Evolutionary conservation across 2,329 filamentous ascomycete species (phyloP).

Genomic region (Nemania bipapillata): DNA sequence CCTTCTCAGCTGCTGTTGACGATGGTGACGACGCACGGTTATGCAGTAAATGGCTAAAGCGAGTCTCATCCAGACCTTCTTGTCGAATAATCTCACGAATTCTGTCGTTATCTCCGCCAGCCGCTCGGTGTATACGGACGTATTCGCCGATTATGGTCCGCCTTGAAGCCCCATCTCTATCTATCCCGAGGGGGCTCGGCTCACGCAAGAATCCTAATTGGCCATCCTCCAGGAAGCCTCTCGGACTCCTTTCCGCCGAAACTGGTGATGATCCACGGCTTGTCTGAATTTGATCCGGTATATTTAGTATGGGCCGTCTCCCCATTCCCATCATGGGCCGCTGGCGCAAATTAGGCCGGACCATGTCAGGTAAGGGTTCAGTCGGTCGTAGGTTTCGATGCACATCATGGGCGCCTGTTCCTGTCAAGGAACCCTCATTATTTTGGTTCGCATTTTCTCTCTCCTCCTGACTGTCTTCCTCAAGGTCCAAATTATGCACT

Average conservation of each 20-base stretch:
- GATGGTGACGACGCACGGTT: conserved; percentile 34
- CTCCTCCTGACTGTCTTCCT: conserved; percentile 35
- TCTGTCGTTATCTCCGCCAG: conserved; percentile 67
- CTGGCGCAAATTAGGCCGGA: conserved; percentile 39
- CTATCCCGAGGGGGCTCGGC: conserved; percentile 37
- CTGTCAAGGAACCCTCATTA: conserved; percentile 17
- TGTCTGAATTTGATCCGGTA: conserved; percentile 35
- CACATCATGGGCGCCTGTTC: conserved; percentile 28
- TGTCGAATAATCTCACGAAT: conserved; percentile 71
- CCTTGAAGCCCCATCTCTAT: conserved; percentile 43
- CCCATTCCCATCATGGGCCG: conserved; percentile 47
- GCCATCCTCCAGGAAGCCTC: conserved; percentile 30
- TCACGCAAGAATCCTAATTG: conserved; percentile 32
- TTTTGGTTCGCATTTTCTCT: conserved; percentile 36
- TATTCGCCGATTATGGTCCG: conserved; percentile 54
- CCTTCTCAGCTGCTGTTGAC: conserved; percentile 38
- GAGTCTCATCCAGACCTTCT: conserved; percentile 65
- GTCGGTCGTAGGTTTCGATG: conserved; percentile 29
- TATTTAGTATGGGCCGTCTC: conserved; percentile 42
- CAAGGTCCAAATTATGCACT: conserved; percentile 23
- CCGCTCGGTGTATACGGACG: conserved; percentile 68
- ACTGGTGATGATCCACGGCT: conserved; percentile 33
- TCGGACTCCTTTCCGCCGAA: conserved; percentile 27
- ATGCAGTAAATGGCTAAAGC: conserved; percentile 55
- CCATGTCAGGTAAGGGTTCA: conserved; percentile 32